phyloP scores from a whole-genome alignment of 768 basidiomycete genomes.

The Phaffia australis region DNA sequence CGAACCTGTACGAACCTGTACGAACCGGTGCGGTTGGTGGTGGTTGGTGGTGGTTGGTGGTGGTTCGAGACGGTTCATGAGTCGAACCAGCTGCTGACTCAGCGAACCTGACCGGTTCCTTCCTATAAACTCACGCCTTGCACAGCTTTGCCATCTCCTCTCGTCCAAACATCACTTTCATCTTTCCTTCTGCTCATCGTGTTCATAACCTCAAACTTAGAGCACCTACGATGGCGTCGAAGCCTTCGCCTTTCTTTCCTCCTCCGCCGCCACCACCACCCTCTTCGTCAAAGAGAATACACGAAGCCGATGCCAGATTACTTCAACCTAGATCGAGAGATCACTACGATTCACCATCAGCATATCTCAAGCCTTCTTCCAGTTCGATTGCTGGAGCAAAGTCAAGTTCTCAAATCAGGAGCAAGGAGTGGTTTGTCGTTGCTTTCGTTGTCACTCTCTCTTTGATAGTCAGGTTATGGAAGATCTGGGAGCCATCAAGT shows the following conservation, averaged over 20 bases:
- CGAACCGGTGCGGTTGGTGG: no score
- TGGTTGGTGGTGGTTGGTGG: no score
- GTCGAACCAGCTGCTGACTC: no score
- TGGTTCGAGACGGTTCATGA: no score
- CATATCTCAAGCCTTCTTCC: conserved; percentile 18
- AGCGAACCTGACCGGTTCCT: background rate
- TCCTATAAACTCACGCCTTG: background rate
- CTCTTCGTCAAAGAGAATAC: background rate
- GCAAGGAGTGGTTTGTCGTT: conserved; percentile 63
- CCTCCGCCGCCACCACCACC: conserved; percentile 7
- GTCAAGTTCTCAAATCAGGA: conserved; percentile 10
- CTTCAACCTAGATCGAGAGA: background rate
- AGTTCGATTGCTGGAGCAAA: background rate
- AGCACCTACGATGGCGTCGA: background rate
- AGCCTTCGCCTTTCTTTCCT: background rate
- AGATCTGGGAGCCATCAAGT: conserved; percentile 71
- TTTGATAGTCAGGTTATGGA: conserved; percentile 68
- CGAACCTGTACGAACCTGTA: no score
- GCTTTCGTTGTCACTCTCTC: conserved; percentile 58
- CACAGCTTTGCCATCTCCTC: background rate
- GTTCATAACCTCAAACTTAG: background rate
- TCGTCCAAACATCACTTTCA: background rate
- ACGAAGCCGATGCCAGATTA: background rate
- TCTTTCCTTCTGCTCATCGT: background rate
- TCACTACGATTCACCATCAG: conserved; percentile 3